Conservation (phyloP, 306 rosid species). For the Fragaria iinumae region DNA sequence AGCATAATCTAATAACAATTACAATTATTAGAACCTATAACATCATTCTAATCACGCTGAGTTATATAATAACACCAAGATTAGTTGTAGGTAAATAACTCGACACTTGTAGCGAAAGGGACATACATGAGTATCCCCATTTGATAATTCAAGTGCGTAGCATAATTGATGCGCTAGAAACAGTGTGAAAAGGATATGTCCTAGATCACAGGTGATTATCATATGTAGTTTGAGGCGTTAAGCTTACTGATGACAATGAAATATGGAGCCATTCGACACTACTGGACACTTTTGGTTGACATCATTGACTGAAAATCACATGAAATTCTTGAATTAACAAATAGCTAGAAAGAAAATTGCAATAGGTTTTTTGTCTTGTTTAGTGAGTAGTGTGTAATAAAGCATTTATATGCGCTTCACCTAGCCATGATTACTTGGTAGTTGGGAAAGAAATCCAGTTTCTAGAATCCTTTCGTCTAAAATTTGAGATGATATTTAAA, state of each 20-base stretch:
- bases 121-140: not conserved
- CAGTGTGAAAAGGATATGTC: slow-evolving; percentile 16
- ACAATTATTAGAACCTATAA: slow-evolving; percentile 4
- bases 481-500: not conserved
- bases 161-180: slow-evolving; percentile 10
- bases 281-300: not conserved
- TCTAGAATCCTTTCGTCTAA: not conserved
- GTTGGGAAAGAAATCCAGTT: not conserved
- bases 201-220: slow-evolving; percentile 18
- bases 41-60: not conserved
- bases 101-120: slow-evolving; percentile 4
- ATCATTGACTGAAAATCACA: not conserved
- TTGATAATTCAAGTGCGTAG: not conserved
- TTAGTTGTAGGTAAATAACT: not conserved
- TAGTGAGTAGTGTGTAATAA: not conserved
- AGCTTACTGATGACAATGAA: not conserved
- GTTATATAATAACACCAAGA: not conserved
- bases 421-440: not conserved
- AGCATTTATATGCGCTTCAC: not conserved
- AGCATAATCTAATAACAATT: not conserved
- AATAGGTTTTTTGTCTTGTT: not conserved
- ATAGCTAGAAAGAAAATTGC: not conserved
- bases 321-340: not conserved
- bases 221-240: not conserved
- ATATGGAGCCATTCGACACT: not conserved